Evolutionary conservation across 2,329 filamentous ascomycete genomes (phyloP).

Genomic region (Penicillium sclerotigenum): DNA sequence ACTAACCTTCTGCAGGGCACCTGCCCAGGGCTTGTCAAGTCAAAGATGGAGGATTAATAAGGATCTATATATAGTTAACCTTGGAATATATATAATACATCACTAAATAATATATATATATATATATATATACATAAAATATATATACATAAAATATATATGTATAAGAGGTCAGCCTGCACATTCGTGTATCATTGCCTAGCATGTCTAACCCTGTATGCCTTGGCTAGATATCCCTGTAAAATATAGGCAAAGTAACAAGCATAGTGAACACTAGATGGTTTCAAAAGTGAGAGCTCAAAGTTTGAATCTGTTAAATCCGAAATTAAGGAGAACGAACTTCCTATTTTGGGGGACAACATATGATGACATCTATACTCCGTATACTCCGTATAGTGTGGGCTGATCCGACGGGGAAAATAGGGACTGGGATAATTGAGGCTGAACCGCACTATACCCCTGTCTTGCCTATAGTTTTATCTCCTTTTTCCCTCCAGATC

Average conservation of each 20-base stretch:
- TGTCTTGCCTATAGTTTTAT: not conserved
- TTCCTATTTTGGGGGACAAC: not conserved
- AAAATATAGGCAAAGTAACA: not conserved
- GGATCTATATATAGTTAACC: no score
- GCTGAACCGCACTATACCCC: not conserved
- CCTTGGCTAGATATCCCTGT: not conserved
- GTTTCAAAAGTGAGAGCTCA: not conserved
- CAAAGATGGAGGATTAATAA: no score
- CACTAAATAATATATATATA: no score
- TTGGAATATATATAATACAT: no score
- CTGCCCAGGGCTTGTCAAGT: no score
- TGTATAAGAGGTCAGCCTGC: not conserved
- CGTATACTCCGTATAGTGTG: no score
- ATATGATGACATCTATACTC: no score
- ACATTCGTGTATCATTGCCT: not conserved
- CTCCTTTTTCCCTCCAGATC: not conserved
- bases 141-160: not conserved
- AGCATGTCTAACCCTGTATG: not conserved
- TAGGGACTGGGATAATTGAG: not conserved
- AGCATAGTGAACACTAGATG: not conserved
- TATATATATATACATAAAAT: not conserved
- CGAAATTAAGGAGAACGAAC: not conserved
- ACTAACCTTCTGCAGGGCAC: no score
- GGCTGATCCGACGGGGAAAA: conserved; percentile 6
- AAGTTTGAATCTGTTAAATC: not conserved